These are phyloP conservation scores for Trichosporon faecale DNA, from an alignment of 1,284 basidiomycete species.

Conservation along the genomic window DNA sequence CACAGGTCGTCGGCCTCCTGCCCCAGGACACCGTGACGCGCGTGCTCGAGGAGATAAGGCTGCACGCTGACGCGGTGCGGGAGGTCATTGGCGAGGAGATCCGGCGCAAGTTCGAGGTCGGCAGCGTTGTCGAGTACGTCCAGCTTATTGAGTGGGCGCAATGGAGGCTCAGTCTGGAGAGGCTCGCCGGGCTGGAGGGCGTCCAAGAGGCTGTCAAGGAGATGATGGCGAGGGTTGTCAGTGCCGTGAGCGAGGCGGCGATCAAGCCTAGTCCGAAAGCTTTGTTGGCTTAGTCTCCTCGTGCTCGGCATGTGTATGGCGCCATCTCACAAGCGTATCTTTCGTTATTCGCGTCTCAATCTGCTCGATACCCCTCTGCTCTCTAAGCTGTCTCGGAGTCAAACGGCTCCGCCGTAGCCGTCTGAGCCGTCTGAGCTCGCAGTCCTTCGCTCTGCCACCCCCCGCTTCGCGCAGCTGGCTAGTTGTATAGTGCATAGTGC, in stretches of 20 bases:
- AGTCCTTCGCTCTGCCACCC: too few relatives aligned
- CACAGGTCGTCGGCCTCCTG: neutral
- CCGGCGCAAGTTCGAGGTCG: neutral
- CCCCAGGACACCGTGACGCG: neutral
- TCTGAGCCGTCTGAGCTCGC: too few relatives aligned
- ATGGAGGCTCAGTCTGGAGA: neutral
- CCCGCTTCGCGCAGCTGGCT: too few relatives aligned
- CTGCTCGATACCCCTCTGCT: too few relatives aligned
- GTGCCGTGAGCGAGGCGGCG: neutral
- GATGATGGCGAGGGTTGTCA: neutral
- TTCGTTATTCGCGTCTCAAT: too few relatives aligned
- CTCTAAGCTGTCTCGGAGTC: too few relatives aligned
- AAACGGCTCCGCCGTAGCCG: too few relatives aligned
- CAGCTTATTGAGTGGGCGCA: neutral
- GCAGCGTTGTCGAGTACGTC: neutral
- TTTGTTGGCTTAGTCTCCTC: neutral
- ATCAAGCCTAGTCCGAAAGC: neutral
- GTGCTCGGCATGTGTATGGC: too few relatives aligned
- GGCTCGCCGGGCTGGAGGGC: neutral
- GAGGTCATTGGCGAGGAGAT: neutral
- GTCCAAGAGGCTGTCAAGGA: neutral
- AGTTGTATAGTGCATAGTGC: conserved; percentile 2
- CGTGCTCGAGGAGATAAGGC: neutral
- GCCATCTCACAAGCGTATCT: too few relatives aligned
- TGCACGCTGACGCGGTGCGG: neutral